Conservation (phyloP, 2,329 filamentous ascomycete species). For the Diaporthe citrichinensis region DNA sequence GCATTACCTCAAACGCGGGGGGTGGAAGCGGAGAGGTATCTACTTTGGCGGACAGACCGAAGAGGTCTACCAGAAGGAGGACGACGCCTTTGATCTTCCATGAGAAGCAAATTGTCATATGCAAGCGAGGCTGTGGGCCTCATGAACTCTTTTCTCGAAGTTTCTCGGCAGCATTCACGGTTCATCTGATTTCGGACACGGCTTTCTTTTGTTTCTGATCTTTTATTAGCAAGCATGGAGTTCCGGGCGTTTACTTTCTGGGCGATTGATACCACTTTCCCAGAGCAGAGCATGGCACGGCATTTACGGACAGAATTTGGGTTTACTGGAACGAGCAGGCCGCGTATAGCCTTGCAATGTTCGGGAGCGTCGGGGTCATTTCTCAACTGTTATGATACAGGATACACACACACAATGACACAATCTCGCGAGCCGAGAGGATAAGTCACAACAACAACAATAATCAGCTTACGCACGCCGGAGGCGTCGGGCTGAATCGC, state of each 20-base stretch:
- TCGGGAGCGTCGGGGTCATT: conserved; percentile 11
- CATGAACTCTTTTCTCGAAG: not conserved
- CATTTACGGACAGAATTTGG: conserved; percentile 8
- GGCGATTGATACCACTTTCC: conserved; percentile 16
- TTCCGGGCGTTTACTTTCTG: conserved; percentile 26
- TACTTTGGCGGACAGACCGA: conserved; percentile 47
- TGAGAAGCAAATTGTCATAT: not conserved
- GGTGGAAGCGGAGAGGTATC: conserved; percentile 55
- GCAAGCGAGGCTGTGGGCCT: not conserved
- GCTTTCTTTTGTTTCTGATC: conserved; percentile 20
- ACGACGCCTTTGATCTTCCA: conserved; percentile 48
- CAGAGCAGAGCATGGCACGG: conserved; percentile 14
- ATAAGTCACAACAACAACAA: not conserved
- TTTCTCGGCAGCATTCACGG: not conserved
- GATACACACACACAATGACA: conserved; percentile 9
- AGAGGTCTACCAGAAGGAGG: conserved; percentile 44
- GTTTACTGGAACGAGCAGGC: conserved; percentile 11
- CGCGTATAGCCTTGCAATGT: conserved; percentile 11
- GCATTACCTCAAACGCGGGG: conserved; percentile 51
- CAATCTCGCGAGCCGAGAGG: conserved; percentile 24
- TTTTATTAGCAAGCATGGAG: conserved; percentile 36
- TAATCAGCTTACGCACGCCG: conserved; percentile 1
- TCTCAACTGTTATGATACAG: not conserved
- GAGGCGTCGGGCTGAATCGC: conserved; percentile 9
- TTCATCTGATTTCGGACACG: not conserved